Conservation (phyloP, 2,329 filamentous ascomycete species). For the Trichoderma koningii region DNA sequence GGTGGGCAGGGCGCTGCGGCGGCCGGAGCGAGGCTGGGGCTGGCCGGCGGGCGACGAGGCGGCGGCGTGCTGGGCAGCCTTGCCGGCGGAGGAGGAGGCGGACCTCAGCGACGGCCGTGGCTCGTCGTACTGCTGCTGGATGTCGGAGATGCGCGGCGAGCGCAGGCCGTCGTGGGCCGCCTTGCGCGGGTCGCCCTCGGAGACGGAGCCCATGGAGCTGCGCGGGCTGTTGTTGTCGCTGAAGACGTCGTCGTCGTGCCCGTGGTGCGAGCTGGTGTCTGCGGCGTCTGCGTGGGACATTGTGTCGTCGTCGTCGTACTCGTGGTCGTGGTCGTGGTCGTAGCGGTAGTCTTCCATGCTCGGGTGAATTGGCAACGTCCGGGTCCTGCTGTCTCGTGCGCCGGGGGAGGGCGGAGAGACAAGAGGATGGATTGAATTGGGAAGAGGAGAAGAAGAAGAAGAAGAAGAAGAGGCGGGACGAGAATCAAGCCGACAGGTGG, state of each 20-base stretch:
- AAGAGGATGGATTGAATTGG: slow-evolving; percentile 4
- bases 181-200: slow-evolving; percentile 39
- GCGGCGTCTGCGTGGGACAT: slow-evolving; percentile 32
- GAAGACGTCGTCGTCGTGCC: slow-evolving; percentile 59
- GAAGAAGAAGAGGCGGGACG: slow-evolving; percentile 25
- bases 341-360: slow-evolving; percentile 28
- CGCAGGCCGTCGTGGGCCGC: slow-evolving; percentile 36
- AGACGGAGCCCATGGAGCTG: slow-evolving; percentile 58
- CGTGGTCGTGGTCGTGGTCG: neutral
- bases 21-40: slow-evolving; percentile 58
- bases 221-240: slow-evolving; percentile 59
- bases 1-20: slow-evolving; percentile 50
- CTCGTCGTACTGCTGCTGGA: slow-evolving; percentile 51
- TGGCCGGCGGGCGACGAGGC: slow-evolving; percentile 58
- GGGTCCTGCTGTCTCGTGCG: slow-evolving; percentile 34
- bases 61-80: slow-evolving; percentile 71
- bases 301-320: slow-evolving; percentile 8
- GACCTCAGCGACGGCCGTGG: slow-evolving; percentile 57
- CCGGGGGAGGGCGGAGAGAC: slow-evolving; percentile 17
- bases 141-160: slow-evolving; percentile 52
- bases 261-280: slow-evolving; percentile 55
- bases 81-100: slow-evolving; percentile 60
- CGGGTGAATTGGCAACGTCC: slow-evolving; percentile 50
- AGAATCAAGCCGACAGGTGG: neutral
- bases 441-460: slow-evolving; percentile 28